These are phyloP conservation scores for Clitopilus passeckerianus DNA, from an alignment of 768 basidiomycete species.

Conservation along the genomic window DNA sequence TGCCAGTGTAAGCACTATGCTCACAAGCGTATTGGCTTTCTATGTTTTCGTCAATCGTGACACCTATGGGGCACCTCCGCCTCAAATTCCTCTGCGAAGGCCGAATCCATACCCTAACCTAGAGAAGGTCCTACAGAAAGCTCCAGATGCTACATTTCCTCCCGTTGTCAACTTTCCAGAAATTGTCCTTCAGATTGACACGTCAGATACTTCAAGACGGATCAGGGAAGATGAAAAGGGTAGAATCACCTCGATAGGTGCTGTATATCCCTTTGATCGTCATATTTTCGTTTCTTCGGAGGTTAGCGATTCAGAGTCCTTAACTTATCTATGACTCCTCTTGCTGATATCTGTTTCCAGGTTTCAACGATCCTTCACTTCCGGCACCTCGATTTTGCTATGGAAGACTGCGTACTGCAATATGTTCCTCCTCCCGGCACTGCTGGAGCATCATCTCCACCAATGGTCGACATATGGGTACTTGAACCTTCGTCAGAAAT, in stretches of 20 bases:
- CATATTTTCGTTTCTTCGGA: not conserved
- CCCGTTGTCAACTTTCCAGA: conserved; percentile 2
- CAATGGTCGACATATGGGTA: not conserved
- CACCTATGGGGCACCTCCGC: not conserved
- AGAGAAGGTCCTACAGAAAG: not conserved
- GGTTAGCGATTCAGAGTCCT: not conserved
- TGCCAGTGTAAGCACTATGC: not conserved
- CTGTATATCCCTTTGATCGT: conserved; percentile 3
- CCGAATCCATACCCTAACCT: conserved; percentile 5
- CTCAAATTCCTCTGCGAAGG: not conserved
- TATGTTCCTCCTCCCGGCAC: not conserved
- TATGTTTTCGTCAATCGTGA: not conserved
- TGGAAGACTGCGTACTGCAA: conserved; percentile 4
- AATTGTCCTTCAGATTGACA: not conserved
- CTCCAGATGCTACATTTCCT: not conserved
- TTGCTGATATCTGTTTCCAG: not conserved
- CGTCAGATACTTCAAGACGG: not conserved
- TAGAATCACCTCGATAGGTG: not conserved
- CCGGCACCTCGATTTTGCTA: conserved; percentile 6
- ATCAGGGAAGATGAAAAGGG: not conserved
- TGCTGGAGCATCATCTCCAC: not conserved
- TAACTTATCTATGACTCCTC: not conserved
- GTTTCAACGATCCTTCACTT: conserved; percentile 4
- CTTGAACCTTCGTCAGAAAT: conserved; percentile 1
- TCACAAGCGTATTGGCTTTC: not conserved